Evolutionary conservation across 352 stramenopile genomes (phyloP), one percentile per base, ranked within the genome.

Genomic region (Pythium aphanidermatum): DNA sequence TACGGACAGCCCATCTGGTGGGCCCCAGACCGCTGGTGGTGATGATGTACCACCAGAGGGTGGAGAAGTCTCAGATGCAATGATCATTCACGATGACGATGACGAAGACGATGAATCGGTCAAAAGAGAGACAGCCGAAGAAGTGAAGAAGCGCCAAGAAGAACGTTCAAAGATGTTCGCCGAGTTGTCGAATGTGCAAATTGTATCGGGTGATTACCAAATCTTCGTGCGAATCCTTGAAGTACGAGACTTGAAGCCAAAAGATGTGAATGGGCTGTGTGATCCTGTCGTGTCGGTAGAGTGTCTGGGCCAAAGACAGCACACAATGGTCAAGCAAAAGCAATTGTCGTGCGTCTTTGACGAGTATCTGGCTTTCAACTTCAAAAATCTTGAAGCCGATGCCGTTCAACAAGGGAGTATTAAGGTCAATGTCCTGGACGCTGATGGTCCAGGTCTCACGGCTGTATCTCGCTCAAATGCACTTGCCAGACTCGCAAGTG

Each of bases 311-410:
- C 78, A 94, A 40, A 73, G 74, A 8, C 73, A 92, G 40, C 68
- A 94, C 45, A 93, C 76, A 7, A 60, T 76, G 32, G 70, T 93
- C 45, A 83, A 94, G 68, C 67, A 87, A 51, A 81, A 95, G 49
- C 74, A 87, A 39, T 63, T 88, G 11, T 91, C 71, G 21, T 90
- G 72, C 30, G 81, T 97, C 3, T 96, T 95, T 65, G 90, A 97
- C 57, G 83, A 97, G 51, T 74, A 77, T 13, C 65, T 96, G 20
- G 91, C 91, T 44, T 95, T 97, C 58, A 84, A 92, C 49, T 89
- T 96, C 28, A 66, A 68, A 23, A 57, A 90, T 32, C 14, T 95
- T 6, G 76, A 90, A 54, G 85, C 79, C 58, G 76, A 89, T 25
- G 70, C 63, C 14, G 58, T 88, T 7, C 68, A 93, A 50, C 69